Evolutionary conservation across 345 rosid species (phyloP).

Genomic region (Rhodomyrtus tomentosa): DNA sequence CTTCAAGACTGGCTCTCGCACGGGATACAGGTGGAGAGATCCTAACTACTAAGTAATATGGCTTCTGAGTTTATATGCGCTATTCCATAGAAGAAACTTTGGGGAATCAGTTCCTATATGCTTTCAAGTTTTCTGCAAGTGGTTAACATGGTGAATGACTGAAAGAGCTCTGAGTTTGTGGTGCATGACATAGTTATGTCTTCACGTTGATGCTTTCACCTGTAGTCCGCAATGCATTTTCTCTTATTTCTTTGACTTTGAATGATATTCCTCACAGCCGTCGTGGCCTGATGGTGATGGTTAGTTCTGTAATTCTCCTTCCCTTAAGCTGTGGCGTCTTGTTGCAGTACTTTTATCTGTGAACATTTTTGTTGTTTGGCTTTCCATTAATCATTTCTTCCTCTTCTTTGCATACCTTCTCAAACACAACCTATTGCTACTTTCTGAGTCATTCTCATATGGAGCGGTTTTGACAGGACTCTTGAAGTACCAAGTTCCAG

Average conservation of each 20-base stretch:
- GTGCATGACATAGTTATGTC: background rate
- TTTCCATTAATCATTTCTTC: background rate
- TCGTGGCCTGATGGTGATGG: background rate
- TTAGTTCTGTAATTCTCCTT: background rate
- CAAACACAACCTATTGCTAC: constrained; percentile 1
- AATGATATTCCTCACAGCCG: background rate
- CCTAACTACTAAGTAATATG: background rate
- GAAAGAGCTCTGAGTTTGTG: background rate
- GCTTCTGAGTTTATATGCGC: background rate
- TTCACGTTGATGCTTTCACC: background rate
- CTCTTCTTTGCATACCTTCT: background rate
- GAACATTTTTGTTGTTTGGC: background rate
- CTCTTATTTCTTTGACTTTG: background rate
- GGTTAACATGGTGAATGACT: background rate
- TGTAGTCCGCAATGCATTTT: background rate
- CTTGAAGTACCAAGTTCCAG: constrained; percentile 88
- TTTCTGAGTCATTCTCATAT: constrained; percentile 2
- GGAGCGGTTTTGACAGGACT: constrained; percentile 29
- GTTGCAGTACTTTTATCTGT: background rate
- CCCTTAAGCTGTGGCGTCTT: background rate
- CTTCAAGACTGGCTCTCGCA: constrained; percentile 84
- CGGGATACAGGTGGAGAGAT: constrained; percentile 68
- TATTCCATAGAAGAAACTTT: background rate
- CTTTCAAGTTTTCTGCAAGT: background rate
- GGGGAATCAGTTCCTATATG: background rate